Evolutionary conservation across 306 rosid genomes (phyloP), one percentile per base, ranked within the genome.

Genomic region (Cyamopsis tetragonoloba): DNA sequence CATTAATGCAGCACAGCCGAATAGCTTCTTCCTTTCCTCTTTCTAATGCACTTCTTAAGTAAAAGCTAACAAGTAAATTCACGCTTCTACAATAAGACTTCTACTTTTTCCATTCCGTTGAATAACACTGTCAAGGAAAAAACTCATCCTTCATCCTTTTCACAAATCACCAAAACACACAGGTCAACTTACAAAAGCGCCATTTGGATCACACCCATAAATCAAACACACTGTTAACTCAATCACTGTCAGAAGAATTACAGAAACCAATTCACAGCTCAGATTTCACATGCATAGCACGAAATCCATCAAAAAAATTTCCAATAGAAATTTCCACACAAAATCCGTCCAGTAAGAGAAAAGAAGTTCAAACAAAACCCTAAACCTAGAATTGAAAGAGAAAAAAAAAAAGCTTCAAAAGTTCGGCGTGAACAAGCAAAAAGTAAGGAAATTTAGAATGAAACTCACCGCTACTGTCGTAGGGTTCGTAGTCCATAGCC

Each of bases 401-500:
- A 65, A 10, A 46, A 4, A n/a, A 30, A 34, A 47, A 34, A 61
- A 62, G 27, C 46, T 44, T 7, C 8, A 55, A 72, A 43, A 17
- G 61, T 73, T 70, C 7, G 77, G 70, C 27, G n/a, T n/a, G 66
- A 2, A 8, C 0, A 72, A 0, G 53, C 9, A 51, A 4, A 46
- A 62, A 67, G 43, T 3, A 38, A 46, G 32, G 27, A 70, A 73
- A 17, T 59, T 57, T 23, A 1, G 4, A 64, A 63, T 46, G 47
- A 81, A 62, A 67, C 85, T 81, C 46, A 92, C 98, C 98, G 63
- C 98, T 92, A 80, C 98, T 92, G 66, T 92, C 98, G 72, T 80
- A 89, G 62, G 95, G 96, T 85, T 87, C 95, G 88, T 87, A 83
- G 76, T 89, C 96, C 98, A 92, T 89, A 77, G 91, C 87, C 89